Evolutionary conservation across 163 green algal genomes (phyloP), one percentile per base, ranked within the genome.

Genomic region (Trebouxia gelatinosa): DNA sequence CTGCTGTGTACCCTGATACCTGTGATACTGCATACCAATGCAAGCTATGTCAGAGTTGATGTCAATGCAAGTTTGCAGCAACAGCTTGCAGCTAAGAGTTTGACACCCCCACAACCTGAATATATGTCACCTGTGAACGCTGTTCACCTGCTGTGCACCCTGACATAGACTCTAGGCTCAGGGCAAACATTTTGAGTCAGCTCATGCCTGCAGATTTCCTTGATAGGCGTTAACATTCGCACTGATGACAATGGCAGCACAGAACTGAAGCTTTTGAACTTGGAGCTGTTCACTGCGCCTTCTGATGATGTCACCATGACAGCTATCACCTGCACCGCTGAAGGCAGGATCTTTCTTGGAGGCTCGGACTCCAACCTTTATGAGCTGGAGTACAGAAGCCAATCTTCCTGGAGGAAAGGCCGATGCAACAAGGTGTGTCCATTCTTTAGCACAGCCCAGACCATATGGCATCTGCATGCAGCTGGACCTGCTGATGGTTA

Each of bases 341-440:
- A 78, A 3, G 94, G 93, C 2, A 86, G 94, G 34, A 94, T 98
- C 62, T 99, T 99, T 81, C 48, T 98, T 67, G 95, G 95, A 23
- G 95, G 94, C 16, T 82, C 82, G 0, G 94, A 99, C 80, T 93
- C 94, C 6, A 85, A 96, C 74, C 84, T 98, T 77, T 98, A 98
- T 83, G 94, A 99, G 85, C 65, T 99, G 32, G 57, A 89, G 72
- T 98, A 99, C 86, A 61, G 72, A 11, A 78, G 54, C 2, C 50
- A 43, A 16, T 67, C 85, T 57, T 64, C 65, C 21, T 94, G 91
- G 89, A 77, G 87, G 39, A 78, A 86, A 65, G 91, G 89, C 71
- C 86, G 91, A 39, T 95, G 91, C 82, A 81, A 68, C 29, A 97
- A 96, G 88, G 90, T 94, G 35, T 34, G 35, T n/a, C n/a, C n/a